Conservation (phyloP, 2,329 filamentous ascomycete species). For the Botrytis medusae region DNA sequence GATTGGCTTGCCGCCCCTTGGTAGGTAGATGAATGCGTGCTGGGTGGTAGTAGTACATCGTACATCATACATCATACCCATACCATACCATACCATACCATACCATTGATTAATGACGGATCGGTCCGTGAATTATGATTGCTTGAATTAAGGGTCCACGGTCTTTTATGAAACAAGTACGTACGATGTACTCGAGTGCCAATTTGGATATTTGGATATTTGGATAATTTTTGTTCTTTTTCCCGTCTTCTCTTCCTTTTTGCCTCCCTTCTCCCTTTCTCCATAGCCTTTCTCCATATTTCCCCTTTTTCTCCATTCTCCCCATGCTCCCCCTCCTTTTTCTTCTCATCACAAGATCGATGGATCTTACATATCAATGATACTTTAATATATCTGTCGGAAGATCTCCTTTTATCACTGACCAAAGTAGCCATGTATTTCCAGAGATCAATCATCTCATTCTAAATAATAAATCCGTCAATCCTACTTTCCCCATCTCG, state of each 20-base stretch:
- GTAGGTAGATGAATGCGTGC: too few species aligned
- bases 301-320: background rate
- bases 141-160: background rate
- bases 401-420: background rate
- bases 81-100: too few species aligned
- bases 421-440: background rate
- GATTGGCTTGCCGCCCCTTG: background rate
- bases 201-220: background rate
- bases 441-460: background rate
- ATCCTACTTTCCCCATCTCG: background rate
- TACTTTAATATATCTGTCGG: background rate
- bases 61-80: too few species aligned
- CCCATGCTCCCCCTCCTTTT: background rate
- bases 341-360: conserved; percentile 11
- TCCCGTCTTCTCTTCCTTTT: background rate
- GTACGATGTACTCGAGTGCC: too few species aligned
- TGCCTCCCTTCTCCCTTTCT: background rate
- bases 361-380: background rate
- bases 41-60: too few species aligned
- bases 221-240: background rate
- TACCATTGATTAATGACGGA: background rate
- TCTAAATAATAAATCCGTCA: background rate
- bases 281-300: background rate
- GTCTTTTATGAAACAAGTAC: background rate
- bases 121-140: background rate